Conservation (phyloP, 495 filamentous ascomycete genomes). For the Penicillium bialowiezense region DNA sequence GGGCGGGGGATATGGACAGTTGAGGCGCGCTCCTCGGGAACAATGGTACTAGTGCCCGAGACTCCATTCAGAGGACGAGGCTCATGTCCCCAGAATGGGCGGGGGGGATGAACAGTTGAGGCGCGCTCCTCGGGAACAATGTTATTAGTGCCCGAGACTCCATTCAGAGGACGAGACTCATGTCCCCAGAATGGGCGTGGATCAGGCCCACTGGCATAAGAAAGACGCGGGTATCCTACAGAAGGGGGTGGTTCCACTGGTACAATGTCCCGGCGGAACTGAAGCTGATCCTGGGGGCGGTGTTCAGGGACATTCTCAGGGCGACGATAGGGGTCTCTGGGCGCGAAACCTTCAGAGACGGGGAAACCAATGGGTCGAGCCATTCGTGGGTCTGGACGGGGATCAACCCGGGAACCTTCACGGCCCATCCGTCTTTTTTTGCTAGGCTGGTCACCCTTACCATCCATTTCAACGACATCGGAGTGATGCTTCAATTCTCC, state of each 20-base stretch:
- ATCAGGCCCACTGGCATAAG: conserved; percentile 11
- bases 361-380: conserved; percentile 15
- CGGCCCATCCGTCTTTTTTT: conserved; percentile 36
- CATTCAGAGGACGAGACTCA: conserved; percentile 8
- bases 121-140: too few species aligned
- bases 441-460: conserved; percentile 18
- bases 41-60: too few species aligned
- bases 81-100: too few species aligned
- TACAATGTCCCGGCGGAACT: conserved; percentile 24
- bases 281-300: conserved; percentile 16
- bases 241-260: conserved; percentile 15
- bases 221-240: conserved; percentile 11
- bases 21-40: too few species aligned
- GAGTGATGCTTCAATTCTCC: conserved; percentile 12
- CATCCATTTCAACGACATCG: conserved; percentile 7
- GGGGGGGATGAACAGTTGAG: too few species aligned
- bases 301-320: conserved; percentile 18
- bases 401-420: conserved; percentile 9
- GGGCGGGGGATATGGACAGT: too few species aligned
- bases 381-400: conserved; percentile 11
- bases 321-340: conserved; percentile 19
- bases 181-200: conserved; percentile 14
- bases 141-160: conserved; percentile 12
- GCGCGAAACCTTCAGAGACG: conserved; percentile 10
- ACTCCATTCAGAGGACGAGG: too few species aligned